Percentiles rank a stretch among this genome's conserved stretches.
phyloP scores from a whole-genome alignment of 805 yeast genomes.

The Wickerhamiella parazyma region DNA sequence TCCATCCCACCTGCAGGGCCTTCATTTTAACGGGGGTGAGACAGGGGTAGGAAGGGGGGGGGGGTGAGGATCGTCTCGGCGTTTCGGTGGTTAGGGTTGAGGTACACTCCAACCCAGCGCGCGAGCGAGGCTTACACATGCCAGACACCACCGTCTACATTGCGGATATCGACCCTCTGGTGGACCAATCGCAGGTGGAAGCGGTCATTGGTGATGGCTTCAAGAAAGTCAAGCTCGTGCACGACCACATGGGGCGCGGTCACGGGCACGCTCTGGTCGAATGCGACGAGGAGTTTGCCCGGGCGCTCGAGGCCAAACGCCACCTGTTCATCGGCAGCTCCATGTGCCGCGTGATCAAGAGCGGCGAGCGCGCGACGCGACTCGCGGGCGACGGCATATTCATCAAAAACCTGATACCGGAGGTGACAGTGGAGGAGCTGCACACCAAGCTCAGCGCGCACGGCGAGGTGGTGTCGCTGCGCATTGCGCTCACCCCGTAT shows the following conservation, averaged over 20 bases:
- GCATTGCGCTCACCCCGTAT: constrained; percentile 16
- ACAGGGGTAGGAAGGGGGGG: background rate
- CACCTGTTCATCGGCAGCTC: constrained; percentile 18
- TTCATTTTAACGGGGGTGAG: too few species aligned
- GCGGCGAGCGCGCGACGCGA: constrained; percentile 9
- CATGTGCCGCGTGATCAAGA: constrained; percentile 15
- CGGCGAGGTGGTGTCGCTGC: constrained; percentile 17
- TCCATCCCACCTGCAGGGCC: constrained; percentile 12
- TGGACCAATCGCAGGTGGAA: constrained; percentile 15
- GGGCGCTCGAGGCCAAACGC: constrained; percentile 5
- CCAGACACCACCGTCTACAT: constrained; percentile 13
- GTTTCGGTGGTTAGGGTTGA: background rate
- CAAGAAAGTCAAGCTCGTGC: constrained; percentile 14
- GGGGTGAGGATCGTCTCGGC: background rate
- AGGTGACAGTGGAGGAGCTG: constrained; percentile 32
- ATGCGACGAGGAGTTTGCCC: constrained; percentile 13
- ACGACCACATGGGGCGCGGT: constrained; percentile 15
- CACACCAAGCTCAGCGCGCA: constrained; percentile 14
- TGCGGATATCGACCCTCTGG: constrained; percentile 18
- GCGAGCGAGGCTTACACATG: background rate
- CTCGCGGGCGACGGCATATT: constrained; percentile 32
- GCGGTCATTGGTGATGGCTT: constrained; percentile 14
- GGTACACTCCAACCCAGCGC: background rate
- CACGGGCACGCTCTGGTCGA: constrained; percentile 11
- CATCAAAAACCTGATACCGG: constrained; percentile 67